A percentile compares a stretch with the other conserved stretches of the same genome.
phyloP scores from a whole-genome alignment of 805 yeast species.

The Kodamaea leandrae region DNA sequence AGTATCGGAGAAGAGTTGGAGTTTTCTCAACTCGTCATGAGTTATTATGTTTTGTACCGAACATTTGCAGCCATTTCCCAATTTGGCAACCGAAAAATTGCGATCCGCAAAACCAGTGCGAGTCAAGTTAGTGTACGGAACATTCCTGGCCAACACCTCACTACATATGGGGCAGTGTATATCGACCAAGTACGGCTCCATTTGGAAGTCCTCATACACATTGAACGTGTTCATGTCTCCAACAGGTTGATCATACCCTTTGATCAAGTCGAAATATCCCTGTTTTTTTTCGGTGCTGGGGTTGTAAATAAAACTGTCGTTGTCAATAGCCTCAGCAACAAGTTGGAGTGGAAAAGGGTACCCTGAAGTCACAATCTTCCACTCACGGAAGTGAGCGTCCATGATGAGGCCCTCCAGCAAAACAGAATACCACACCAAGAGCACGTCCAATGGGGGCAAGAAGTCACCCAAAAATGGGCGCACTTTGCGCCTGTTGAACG shows the following conservation, averaged over 20 bases:
- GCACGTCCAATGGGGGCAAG: slow-evolving; percentile 25
- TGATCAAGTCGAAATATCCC: not conserved
- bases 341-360: slow-evolving; percentile 21
- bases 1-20: no score
- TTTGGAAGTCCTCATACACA: not conserved
- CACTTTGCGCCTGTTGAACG: no score
- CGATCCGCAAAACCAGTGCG: slow-evolving; percentile 17
- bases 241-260: not conserved
- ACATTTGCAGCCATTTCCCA: slow-evolving; percentile 1
- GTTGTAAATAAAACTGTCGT: slow-evolving; percentile 13
- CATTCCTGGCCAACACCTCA: not conserved
- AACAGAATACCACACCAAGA: slow-evolving; percentile 25
- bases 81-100: slow-evolving; percentile 3
- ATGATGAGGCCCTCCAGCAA: slow-evolving; percentile 17
- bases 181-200: slow-evolving; percentile 1
- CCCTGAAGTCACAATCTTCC: slow-evolving; percentile 15
- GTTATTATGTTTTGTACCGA: slow-evolving; percentile 10
- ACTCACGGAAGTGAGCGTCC: slow-evolving; percentile 16
- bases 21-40: slow-evolving; percentile 19
- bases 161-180: slow-evolving; percentile 4
- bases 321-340: slow-evolving; percentile 12
- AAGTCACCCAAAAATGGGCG: no score
- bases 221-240: not conserved
- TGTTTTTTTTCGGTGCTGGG: slow-evolving; percentile 11
- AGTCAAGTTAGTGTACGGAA: slow-evolving; percentile 12